These are phyloP conservation scores for Penicillium tannophilum DNA, from an alignment of 495 filamentous ascomycete genomes.

Conservation along the genomic window DNA sequence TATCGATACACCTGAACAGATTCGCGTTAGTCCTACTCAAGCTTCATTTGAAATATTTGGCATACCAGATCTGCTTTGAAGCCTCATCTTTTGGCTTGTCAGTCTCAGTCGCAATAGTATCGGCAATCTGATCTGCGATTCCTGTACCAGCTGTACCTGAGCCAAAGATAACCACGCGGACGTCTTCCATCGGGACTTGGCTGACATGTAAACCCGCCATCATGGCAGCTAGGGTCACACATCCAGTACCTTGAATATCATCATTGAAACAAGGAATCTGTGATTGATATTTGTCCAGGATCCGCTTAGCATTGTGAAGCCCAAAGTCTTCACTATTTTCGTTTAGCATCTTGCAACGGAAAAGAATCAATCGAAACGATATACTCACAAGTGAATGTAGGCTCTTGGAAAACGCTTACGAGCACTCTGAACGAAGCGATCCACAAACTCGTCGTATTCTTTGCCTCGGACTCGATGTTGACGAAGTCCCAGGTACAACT, in stretches of 20 bases:
- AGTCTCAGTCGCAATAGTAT: conserved; percentile 72
- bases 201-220: conserved; percentile 71
- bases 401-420: conserved; percentile 74
- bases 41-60: not conserved
- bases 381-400: conserved; percentile 74
- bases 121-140: conserved; percentile 82
- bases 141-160: conserved; percentile 83
- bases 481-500: conserved; percentile 77
- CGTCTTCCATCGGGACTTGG: conserved; percentile 64
- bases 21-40: not conserved
- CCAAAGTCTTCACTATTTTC: conserved; percentile 58
- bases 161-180: conserved; percentile 74
- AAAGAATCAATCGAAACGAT: not conserved
- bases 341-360: not conserved
- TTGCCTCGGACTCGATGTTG: conserved; percentile 66
- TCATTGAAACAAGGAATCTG: conserved; percentile 87
- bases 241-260: conserved; percentile 88
- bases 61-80: conserved; percentile 77
- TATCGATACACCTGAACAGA: conserved; percentile 73
- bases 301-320: conserved; percentile 58
- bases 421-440: conserved; percentile 68
- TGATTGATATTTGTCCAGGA: conserved; percentile 72
- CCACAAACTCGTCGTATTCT: conserved; percentile 78
- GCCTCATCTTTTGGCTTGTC: conserved; percentile 73
- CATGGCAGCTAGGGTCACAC: conserved; percentile 82